Evolutionary conservation across 805 yeast genomes (phyloP), one percentile per base, ranked within the genome.

Genomic region (Naumovozyma castellii): DNA sequence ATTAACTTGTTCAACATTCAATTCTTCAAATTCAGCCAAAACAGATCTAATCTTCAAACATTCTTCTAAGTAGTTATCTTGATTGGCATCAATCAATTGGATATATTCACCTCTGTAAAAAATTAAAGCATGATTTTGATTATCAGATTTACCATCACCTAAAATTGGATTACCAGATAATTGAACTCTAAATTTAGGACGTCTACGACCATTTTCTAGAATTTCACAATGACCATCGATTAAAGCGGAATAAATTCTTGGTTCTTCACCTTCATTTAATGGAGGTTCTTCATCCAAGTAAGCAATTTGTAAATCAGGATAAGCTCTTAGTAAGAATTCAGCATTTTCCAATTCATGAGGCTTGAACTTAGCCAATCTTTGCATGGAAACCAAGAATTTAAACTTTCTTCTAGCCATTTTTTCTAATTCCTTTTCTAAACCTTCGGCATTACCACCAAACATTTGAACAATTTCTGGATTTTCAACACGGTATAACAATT

Each of bases 381-480:
- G 95, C 94, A 85, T 84, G 19, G 94, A 80, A 43, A 84, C 87
- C 49, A 84, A 69, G 49, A 84, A 74, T 55, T 77, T 76, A 68
- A 85, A 85, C 61, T 85, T 85, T 62, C 94, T 73, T 65, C 80
- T 72, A 12, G 94, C 87, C 84, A 84, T 80, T 54, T 76, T 78
- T 67, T 90, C 97, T 50, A 90, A 78, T 64, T 94, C 97, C 66
- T 87, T 78, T 71, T 92, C 97, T 41, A 77, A 74, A 54, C 95
- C 94, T 68, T 90, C 97, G 44, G 97, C 94, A 62, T 90, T 94
- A 54, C 97, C 97, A 53, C 97, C 97, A 61, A 88, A 90, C 87
- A 88, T 86, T 72, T 92, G 97, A 45, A 88, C 94, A 62, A 86
- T 79, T 63, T 84, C 95, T 34, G 94, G 94, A 64, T 85, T 84